Base-by-base conservation (phyloP, 1,139 yeast species). In the Saccharomycopsis hybrid region DNA sequence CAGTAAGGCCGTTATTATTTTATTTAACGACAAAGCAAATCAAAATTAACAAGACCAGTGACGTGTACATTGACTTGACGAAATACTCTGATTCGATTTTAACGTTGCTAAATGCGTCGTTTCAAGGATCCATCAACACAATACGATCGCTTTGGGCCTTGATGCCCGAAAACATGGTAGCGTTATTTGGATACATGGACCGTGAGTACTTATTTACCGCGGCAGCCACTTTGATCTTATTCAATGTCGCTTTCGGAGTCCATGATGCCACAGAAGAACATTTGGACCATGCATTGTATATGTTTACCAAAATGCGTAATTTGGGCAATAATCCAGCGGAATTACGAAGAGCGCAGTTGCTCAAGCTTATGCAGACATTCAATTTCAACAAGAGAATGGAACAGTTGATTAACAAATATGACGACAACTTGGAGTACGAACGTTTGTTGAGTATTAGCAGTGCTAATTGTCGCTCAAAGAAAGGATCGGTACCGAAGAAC, bases 181-280 rank as follows among this genome's bases (percentile, higher is more conserved):
- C 95, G 0, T 66, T 85, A 41, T 86, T 85, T 68, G 95, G 95
- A 1, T 86, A 89, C 72, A 84, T 86, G 88, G 96, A 87, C 62
- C 70, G 96, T 59, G 96, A 87, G 61, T 86, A 86, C 62, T 68
- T 85, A 32, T 86, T 85, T 63, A 84, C 92, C 0, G 80, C 95
- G 0, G 83, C 94, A 1, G 85, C 89, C 4, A 86, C 95, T 0
- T 68, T 86, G 49, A 78, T 85, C 11, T 67, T 86, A 37, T 85
- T 84, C 62, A 85, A 82, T 62, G 84, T 89, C 0, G 85, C 95
- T 0, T 86, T 86, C 67, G 95, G 95, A 5, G 84, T 85, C 4
- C 87, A 85, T 60, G 87, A 82, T 36, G 86, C 86, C 18, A 85
- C 94, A 0, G 72, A 74, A 49, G 80, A 76, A 40, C 88, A 84